Base-by-base conservation (phyloP, 2,329 filamentous ascomycete genomes). In the Aspergillus jensenii region DNA sequence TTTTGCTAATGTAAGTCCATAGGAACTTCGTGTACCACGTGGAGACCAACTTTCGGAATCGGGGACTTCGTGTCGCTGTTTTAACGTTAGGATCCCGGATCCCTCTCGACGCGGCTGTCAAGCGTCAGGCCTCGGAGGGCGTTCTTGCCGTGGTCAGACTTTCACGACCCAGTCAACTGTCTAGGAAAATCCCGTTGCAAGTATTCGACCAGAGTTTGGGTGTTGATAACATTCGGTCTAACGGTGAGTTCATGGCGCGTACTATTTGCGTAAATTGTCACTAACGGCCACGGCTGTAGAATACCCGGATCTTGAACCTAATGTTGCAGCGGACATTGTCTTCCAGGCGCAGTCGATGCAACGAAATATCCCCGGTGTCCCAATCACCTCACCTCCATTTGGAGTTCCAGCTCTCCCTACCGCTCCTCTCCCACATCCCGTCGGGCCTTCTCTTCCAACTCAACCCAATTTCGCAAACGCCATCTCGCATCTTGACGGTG, bases 91-190 rank as follows among this genome's bases (percentile, higher is more conserved):
- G 87, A 55, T 87, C 91, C 31, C 86, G 90, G 21, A 85, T 96
- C 46, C 85, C 90, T 17, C 87, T 93, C 61, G 85, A 89, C 37
- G 85, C 88, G 5, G 87, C 96, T n/a, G 85, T 97, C 52, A 87
- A 91, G 64, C 84, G 90, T 52, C 91, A 96, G 71, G 90, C 96
- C 39, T 79, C 93, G 11, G 93, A 98, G 73, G 93, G 95, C 17
- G 93, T 97, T 1, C 84, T 90, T 52, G 93, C 90, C 8, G 90
- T 97, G 14, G 87, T 91, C 5, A 88, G 91, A 66, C 82, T 98
- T 14, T 87, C 90, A 59, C 80, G 86, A 51, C 80, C 82, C 46
- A 85, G 90, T 21, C 89, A 96, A 68, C 80, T 82, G 35, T 83
- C 83, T 2, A 87, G 87, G 62, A 92, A 88, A 70, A 89, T 98